Conservation (phyloP, 164 flowering plant genomes). For the Buxus sempervirens region DNA sequence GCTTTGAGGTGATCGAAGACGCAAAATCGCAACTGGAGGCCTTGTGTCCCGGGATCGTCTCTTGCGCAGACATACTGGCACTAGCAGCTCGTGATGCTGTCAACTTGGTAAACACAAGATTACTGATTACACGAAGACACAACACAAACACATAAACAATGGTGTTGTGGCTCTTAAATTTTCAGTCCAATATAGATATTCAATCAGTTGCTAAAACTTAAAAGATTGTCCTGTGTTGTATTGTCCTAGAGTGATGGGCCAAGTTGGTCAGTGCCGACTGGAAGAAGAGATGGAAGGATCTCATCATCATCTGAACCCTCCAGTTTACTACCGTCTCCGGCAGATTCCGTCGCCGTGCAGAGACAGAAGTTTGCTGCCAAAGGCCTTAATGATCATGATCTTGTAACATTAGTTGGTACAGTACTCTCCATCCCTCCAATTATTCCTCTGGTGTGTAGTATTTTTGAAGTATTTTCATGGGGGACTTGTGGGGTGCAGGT, state of each 20-base stretch:
- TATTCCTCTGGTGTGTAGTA: not conserved
- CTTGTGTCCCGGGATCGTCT: constrained; percentile 63
- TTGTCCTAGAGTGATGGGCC: constrained; percentile 55
- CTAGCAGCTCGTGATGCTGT: constrained; percentile 78
- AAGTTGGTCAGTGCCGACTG: constrained; percentile 67
- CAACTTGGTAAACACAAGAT: constrained; percentile 37
- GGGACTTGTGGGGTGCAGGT: constrained; percentile 34
- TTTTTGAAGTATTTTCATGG: not conserved
- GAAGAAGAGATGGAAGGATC: constrained; percentile 67
- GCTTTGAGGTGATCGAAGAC: constrained; percentile 64
- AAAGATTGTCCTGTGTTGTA: not conserved
- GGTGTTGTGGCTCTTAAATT: not conserved
- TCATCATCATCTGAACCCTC: constrained; percentile 50
- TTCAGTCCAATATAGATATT: not conserved
- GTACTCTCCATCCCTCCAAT: constrained; percentile 5
- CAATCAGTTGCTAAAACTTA: not conserved
- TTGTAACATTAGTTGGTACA: constrained; percentile 80
- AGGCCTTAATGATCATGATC: constrained; percentile 65
- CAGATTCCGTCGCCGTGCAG: constrained; percentile 50
- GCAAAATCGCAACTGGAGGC: constrained; percentile 61
- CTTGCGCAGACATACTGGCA: constrained; percentile 74
- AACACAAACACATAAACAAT: constrained; percentile 1
- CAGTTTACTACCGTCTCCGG: constrained; percentile 61
- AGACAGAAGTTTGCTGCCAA: constrained; percentile 62
- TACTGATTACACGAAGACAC: not conserved